Evolutionary conservation across 192 early-diverging fungal species (phyloP).

Genomic region (Coemansia erecta): DNA sequence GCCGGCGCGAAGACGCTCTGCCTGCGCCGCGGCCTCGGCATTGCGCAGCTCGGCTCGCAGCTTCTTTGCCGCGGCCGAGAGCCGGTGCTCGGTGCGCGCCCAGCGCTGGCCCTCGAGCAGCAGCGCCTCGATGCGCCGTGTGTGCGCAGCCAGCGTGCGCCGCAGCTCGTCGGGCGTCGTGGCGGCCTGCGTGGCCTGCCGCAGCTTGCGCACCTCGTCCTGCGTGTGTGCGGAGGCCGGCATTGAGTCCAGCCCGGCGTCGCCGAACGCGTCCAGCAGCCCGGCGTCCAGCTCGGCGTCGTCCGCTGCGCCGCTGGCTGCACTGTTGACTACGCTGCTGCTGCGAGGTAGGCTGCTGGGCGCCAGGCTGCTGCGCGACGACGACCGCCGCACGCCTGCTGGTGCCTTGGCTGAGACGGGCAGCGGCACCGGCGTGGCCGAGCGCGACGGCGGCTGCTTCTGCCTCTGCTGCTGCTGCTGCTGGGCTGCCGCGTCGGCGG

Average conservation of each 20-base stretch:
- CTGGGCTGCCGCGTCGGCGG: slow-evolving; percentile 22
- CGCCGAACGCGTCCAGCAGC: slow-evolving; percentile 51
- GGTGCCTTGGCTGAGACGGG: not conserved
- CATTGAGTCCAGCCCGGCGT: slow-evolving; percentile 44
- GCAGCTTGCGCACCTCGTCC: slow-evolving; percentile 37
- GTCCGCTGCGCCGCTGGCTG: slow-evolving; percentile 10
- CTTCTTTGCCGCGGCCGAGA: slow-evolving; percentile 70
- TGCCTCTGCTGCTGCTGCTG: not conserved
- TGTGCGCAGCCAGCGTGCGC: slow-evolving; percentile 39
- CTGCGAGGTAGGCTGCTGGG: no score
- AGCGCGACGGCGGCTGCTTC: not conserved
- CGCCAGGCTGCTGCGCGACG: not conserved
- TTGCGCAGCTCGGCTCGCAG: slow-evolving; percentile 65
- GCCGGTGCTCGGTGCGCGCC: slow-evolving; percentile 73
- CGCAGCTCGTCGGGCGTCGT: slow-evolving; percentile 31
- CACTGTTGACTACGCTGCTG: slow-evolving; percentile 1
- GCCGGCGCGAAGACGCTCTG: slow-evolving; percentile 58
- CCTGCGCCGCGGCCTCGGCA: slow-evolving; percentile 53
- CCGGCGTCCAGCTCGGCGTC: slow-evolving; percentile 37
- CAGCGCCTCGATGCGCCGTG: slow-evolving; percentile 36
- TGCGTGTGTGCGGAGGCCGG: slow-evolving; percentile 37
- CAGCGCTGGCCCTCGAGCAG: slow-evolving; percentile 66
- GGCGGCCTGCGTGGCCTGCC: slow-evolving; percentile 20
- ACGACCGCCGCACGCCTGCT: not conserved
- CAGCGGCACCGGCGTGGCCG: not conserved